Percentiles rank a stretch among this genome's conserved stretches.
Conservation (phyloP, 768 basidiomycete species). For the Cystobasidiopsis lactophilus region DNA sequence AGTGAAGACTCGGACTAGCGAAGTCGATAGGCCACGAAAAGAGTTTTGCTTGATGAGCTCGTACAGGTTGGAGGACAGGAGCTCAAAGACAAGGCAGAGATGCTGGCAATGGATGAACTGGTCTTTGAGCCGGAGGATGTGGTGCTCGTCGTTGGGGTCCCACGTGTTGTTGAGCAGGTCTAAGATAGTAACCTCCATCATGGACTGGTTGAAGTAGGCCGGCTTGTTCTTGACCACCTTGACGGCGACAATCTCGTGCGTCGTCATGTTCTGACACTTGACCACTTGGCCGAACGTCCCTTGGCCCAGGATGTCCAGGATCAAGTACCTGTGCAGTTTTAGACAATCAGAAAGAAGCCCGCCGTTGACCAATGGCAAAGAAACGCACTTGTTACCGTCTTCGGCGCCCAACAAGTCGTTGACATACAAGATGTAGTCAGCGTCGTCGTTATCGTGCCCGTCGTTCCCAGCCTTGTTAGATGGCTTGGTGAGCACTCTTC, state of each 20-base stretch:
- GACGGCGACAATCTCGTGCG: conserved; percentile 92
- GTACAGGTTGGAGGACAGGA: conserved; percentile 89
- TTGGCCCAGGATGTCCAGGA: conserved; percentile 92
- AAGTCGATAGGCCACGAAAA: conserved; percentile 88
- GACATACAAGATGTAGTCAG: conserved; percentile 97
- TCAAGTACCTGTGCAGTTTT: conserved; percentile 49
- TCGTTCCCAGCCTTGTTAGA: conserved; percentile 90
- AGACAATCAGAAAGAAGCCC: not conserved
- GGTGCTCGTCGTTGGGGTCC: conserved; percentile 86
- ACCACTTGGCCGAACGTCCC: conserved; percentile 99
- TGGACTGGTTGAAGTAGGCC: conserved; percentile 96
- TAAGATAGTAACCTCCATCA: conserved; percentile 99
- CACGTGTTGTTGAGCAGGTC: conserved; percentile 89
- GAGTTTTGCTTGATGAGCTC: conserved; percentile 99
- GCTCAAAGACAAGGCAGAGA: conserved; percentile 90
- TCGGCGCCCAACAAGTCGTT: conserved; percentile 92
- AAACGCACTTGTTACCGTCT: conserved; percentile 72
- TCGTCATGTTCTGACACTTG: conserved; percentile 99
- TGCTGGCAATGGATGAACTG: conserved; percentile 93
- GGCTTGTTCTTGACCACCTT: conserved; percentile 99
- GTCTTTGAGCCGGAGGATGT: conserved; percentile 82
- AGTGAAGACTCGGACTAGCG: conserved; percentile 96
- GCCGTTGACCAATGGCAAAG: not conserved
- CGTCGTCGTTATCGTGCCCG: conserved; percentile 95
- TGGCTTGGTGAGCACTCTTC: conserved; percentile 90